Conservation (phyloP, 805 yeast species). For the Yamadazyma kitorensis region DNA sequence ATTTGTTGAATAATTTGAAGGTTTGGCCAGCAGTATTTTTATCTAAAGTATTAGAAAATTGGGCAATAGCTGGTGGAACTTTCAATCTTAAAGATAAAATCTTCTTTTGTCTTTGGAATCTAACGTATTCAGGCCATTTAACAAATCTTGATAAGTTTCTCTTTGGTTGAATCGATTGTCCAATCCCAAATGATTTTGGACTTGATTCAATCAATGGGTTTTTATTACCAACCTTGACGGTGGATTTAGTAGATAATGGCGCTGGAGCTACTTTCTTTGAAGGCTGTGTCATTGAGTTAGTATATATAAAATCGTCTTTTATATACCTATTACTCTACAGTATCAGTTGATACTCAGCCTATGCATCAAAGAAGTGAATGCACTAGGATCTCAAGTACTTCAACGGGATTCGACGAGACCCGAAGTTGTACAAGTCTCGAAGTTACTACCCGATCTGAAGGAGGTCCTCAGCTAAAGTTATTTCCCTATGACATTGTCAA, state of each 20-base stretch:
- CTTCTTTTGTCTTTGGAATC: slow-evolving; percentile 99
- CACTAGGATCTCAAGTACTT: slow-evolving; percentile 3
- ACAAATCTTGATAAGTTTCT: slow-evolving; percentile 96
- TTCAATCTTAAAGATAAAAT: slow-evolving; percentile 91
- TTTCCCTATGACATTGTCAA: too few relatives aligned
- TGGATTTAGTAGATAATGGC: slow-evolving; percentile 81
- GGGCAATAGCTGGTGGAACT: slow-evolving; percentile 98
- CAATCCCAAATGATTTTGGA: slow-evolving; percentile 94
- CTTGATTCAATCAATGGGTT: slow-evolving; percentile 89
- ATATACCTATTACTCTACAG: slow-evolving; percentile 34
- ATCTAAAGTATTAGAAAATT: slow-evolving; percentile 94
- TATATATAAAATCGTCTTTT: not conserved
- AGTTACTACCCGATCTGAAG: too few relatives aligned
- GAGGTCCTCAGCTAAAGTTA: too few relatives aligned
- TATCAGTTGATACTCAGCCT: slow-evolving; percentile 42
- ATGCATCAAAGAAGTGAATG: slow-evolving; percentile 40
- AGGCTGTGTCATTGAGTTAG: slow-evolving; percentile 14
- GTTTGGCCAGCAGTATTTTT: slow-evolving; percentile 98
- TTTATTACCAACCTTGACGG: slow-evolving; percentile 35
- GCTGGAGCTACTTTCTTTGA: slow-evolving; percentile 93
- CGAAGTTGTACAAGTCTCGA: too few relatives aligned
- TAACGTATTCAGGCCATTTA: slow-evolving; percentile 98
- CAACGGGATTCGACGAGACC: too few relatives aligned
- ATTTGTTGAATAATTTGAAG: slow-evolving; percentile 96
- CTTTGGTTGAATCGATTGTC: slow-evolving; percentile 94